phyloP scores from a whole-genome alignment of 208 protist species.

The Naegleria fowleri region DNA sequence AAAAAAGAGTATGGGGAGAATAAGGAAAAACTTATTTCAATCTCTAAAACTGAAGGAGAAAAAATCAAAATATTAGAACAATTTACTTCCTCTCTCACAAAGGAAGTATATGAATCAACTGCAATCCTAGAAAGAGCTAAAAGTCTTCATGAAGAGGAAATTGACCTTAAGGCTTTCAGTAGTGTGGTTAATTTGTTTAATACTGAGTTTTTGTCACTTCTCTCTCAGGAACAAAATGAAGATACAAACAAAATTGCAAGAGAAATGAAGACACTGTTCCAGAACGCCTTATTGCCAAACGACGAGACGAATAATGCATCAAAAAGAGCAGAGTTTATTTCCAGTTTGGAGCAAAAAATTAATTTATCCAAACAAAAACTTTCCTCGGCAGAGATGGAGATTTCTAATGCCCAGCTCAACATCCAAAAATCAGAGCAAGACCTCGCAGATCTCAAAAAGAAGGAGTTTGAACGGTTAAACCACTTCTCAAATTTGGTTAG shows the following conservation, averaged over 20 bases:
- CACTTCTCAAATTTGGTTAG: neutral
- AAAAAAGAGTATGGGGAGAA: neutral
- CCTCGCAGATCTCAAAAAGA: neutral
- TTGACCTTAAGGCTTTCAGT: neutral
- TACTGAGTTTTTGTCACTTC: neutral
- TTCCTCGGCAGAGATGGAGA: neutral
- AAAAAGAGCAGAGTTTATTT: neutral
- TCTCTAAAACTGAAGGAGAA: neutral
- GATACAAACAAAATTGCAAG: too few relatives aligned
- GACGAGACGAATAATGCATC: neutral
- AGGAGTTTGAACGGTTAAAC: neutral
- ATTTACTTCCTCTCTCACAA: neutral
- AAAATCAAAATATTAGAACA: neutral
- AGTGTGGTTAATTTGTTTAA: neutral
- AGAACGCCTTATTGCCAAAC: neutral
- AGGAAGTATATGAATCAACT: neutral
- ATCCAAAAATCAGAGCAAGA: neutral
- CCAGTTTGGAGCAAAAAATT: neutral
- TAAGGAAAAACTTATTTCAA: neutral
- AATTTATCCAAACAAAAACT: neutral
- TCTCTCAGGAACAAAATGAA: too few relatives aligned
- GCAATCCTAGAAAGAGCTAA: neutral
- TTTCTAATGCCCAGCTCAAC: neutral
- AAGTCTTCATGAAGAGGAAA: neutral
- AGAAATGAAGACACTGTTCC: too few relatives aligned